These are phyloP conservation scores for Solanum bulbocastanum DNA, from an alignment of 257 asterid genomes.

Conservation along the genomic window DNA sequence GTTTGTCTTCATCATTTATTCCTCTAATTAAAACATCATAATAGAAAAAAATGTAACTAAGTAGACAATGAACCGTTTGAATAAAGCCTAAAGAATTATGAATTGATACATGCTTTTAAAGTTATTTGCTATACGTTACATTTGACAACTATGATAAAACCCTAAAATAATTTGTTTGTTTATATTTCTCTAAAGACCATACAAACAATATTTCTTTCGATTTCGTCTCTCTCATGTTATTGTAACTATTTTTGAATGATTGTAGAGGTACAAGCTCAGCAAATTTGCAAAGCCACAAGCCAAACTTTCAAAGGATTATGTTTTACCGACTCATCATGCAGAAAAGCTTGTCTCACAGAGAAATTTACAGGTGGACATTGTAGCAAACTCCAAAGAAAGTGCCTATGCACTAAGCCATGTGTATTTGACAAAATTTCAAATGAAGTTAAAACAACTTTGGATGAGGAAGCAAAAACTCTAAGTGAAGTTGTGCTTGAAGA, in stretches of 20 bases:
- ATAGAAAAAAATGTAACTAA: too few relatives aligned
- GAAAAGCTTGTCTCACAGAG: background rate
- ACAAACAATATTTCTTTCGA: too few relatives aligned
- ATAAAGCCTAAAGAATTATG: too few relatives aligned
- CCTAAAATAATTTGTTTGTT: too few relatives aligned
- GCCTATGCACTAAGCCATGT: background rate
- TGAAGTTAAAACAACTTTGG: background rate
- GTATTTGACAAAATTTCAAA: background rate
- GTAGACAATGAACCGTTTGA: accelerated
- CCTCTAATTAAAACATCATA: background rate
- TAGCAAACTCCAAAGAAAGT: background rate
- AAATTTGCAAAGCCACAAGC: too few relatives aligned
- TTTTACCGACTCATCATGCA: background rate
- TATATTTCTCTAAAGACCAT: too few relatives aligned
- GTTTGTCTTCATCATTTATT: background rate
- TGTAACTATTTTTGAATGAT: too few relatives aligned
- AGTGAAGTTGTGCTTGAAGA: background rate
- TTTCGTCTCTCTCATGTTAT: too few relatives aligned
- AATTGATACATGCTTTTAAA: too few relatives aligned
- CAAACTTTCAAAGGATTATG: background rate
- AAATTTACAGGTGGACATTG: background rate
- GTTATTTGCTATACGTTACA: too few relatives aligned
- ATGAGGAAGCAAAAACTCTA: background rate
- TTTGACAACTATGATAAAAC: too few relatives aligned
- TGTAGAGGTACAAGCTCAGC: too few relatives aligned